phyloP scores from a whole-genome alignment of 2,329 filamentous ascomycete genomes.

The Neospermospora avenae region DNA sequence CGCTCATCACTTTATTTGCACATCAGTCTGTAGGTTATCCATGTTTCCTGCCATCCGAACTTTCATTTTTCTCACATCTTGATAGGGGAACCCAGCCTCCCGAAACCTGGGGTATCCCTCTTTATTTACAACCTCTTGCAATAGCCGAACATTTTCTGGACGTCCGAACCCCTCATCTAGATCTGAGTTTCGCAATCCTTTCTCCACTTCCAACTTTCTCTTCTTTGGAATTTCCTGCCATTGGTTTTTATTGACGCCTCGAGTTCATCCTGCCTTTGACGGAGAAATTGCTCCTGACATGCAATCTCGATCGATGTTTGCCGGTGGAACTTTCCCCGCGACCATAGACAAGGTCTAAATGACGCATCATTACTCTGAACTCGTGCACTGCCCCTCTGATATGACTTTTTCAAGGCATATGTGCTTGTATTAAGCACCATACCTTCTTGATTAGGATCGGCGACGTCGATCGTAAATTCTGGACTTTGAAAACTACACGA shows the following conservation, averaged over 20 bases:
- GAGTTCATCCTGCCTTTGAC: neutral
- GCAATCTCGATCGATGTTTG: neutral
- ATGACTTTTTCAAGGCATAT: too few relatives aligned
- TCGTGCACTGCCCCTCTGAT: neutral
- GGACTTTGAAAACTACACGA: neutral
- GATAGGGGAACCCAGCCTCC: neutral
- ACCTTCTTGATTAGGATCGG: too few relatives aligned
- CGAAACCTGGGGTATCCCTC: neutral
- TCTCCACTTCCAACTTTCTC: slow-evolving; percentile 1
- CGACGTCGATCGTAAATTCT: neutral
- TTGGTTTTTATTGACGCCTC: neutral
- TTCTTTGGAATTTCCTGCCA: neutral
- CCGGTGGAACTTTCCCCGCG: neutral
- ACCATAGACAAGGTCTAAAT: neutral
- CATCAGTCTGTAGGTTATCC: neutral
- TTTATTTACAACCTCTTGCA: neutral
- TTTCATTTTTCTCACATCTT: neutral
- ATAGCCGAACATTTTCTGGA: neutral
- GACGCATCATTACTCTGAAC: neutral
- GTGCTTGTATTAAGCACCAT: too few relatives aligned
- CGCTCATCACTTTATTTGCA: neutral
- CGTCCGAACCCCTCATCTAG: neutral
- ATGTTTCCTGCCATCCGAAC: neutral
- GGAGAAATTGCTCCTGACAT: neutral
- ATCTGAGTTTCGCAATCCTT: neutral